These are phyloP conservation scores for Phlebiopsis gigantea DNA, from an alignment of 768 basidiomycete species.

Conservation along the genomic window DNA sequence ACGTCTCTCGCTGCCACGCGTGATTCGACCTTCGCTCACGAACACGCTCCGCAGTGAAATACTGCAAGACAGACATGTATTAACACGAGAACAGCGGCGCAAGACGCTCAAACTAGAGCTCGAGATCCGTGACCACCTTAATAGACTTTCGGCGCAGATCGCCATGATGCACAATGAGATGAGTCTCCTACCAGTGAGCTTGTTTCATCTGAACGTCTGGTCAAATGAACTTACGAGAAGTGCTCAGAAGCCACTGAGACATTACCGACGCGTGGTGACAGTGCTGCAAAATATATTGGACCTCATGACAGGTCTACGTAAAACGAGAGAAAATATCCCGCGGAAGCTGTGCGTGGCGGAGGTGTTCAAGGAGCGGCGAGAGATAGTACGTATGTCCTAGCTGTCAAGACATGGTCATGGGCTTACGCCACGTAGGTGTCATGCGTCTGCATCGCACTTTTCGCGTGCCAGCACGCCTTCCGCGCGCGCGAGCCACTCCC, in stretches of 20 bases:
- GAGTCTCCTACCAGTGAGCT: slow-evolving; percentile 38
- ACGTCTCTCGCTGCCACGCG: slow-evolving; percentile 9
- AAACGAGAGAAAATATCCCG: slow-evolving; percentile 42
- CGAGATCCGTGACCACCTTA: slow-evolving; percentile 35
- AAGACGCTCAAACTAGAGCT: slow-evolving; percentile 37
- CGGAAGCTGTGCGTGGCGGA: slow-evolving; percentile 35
- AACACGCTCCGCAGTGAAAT: slow-evolving; percentile 28
- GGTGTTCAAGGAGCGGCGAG: slow-evolving; percentile 36
- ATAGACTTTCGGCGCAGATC: slow-evolving; percentile 33
- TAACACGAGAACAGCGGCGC: slow-evolving; percentile 25
- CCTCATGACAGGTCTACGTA: slow-evolving; percentile 38
- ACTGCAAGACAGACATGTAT: slow-evolving; percentile 22
- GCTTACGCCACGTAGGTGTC: slow-evolving; percentile 30
- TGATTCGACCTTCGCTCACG: background rate
- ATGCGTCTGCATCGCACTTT: slow-evolving; percentile 40
- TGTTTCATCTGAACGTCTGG: background rate
- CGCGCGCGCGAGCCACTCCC: slow-evolving; percentile 42
- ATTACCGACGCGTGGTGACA: slow-evolving; percentile 33
- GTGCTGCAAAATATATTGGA: slow-evolving; percentile 39
- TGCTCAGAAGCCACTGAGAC: slow-evolving; percentile 39
- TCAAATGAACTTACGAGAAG: background rate
- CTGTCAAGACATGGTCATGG: background rate
- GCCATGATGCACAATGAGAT: slow-evolving; percentile 41
- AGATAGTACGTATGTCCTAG: slow-evolving; percentile 29
- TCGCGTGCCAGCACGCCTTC: slow-evolving; percentile 45